These are phyloP conservation scores for Evansstolkia leycettana DNA, from an alignment of 495 filamentous ascomycete species.

Conservation along the genomic window DNA sequence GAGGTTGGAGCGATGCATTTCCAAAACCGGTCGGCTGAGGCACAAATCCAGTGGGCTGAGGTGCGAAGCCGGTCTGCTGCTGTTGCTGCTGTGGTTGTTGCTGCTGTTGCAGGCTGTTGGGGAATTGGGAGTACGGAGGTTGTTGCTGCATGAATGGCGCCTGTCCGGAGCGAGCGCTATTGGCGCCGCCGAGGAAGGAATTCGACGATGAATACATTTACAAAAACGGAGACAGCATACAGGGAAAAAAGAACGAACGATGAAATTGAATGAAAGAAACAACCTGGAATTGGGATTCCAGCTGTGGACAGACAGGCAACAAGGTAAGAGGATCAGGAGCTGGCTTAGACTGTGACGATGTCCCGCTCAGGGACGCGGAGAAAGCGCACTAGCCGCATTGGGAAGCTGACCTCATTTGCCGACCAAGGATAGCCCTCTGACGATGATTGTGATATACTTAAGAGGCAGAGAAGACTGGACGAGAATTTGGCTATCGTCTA, in stretches of 20 bases:
- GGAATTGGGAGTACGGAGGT: conserved; percentile 34
- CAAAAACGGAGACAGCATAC: conserved; percentile 18
- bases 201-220: conserved; percentile 86
- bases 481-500: no score
- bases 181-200: conserved; percentile 68
- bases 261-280: conserved; percentile 4
- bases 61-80: conserved; percentile 38
- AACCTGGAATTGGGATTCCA: background rate
- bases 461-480: no score
- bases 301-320: conserved; percentile 2
- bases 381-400: conserved; percentile 1
- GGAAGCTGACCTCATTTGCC: no score
- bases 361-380: conserved; percentile 5
- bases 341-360: conserved; percentile 2
- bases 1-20: conserved; percentile 35
- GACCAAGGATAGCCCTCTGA: no score
- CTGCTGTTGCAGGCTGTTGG: conserved; percentile 34
- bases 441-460: no score
- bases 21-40: conserved; percentile 42
- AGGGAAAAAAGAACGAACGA: conserved; percentile 13
- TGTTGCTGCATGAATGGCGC: conserved; percentile 35
- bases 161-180: conserved; percentile 60
- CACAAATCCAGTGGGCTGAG: conserved; percentile 42
- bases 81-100: conserved; percentile 44
- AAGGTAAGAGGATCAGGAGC: conserved; percentile 1